Evolutionary conservation across 495 filamentous ascomycete species (phyloP), one percentile per base, ranked within the genome.

Genomic region (Daldinia decipiens): DNA sequence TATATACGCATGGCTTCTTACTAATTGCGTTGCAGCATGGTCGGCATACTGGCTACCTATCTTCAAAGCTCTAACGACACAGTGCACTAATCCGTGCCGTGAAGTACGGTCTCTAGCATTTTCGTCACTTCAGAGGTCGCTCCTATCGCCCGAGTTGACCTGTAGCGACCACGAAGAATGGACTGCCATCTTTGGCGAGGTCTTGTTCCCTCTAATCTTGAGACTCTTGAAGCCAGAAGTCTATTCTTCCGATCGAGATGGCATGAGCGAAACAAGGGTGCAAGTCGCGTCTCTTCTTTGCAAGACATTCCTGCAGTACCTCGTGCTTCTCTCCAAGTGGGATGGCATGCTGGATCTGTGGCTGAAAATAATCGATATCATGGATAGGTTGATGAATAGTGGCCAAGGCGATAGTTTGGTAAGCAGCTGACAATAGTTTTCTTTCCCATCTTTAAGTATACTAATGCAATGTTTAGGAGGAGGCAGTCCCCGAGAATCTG

Each of bases 21-120:
- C 78, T 82, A 61, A 82, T 56, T 5, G n/a, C 15, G 19, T 3
- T 59, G 56, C 68, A 93, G 95, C 95, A 38, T 99, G 95, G 95
- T 92, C 92, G 32, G 93, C 96, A 13, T 99, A 99, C 78, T 99
- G 95, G 95, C 90, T 94, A 15, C 96, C 94, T 24, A 95, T 98
- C 34, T 95, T 99, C 81, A 87, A 91, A 66, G 90, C 92, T 12
- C 82, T 98, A 31, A 95, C 92, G 8, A 87, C 87, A 8, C 95
- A 99, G 80, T 97, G 93, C 80, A 90, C 92, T 67, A 99, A 98
- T 74, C 94, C 96, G 6, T 98, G 94, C 76, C 92, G 95, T 47
- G 94, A 97, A 77, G 93, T 99, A 54, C 89, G 95, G 2, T 90
- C 94, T 69, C 88, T 95, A 75, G 91, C 95, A 9, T 90, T 98